Conservation (phyloP, 805 yeast species). For the Candida suzukii region DNA sequence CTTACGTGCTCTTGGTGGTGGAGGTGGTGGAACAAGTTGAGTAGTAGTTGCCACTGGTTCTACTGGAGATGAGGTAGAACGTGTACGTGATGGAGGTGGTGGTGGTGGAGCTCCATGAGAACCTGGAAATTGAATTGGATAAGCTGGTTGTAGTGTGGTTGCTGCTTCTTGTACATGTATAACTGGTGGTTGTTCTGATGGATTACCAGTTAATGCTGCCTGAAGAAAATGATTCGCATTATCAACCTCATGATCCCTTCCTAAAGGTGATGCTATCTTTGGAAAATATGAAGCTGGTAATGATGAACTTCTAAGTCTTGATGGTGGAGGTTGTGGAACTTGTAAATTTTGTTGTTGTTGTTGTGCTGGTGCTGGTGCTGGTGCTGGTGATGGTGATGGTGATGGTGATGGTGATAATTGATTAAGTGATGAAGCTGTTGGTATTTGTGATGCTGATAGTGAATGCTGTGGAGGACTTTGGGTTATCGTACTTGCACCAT, state of each 20-base stretch:
- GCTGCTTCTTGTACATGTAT: not conserved
- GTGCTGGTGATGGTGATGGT: not conserved
- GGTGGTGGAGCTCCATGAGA: conserved; percentile 3
- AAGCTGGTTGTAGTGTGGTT: conserved; percentile 9
- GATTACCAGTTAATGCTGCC: conserved; percentile 1
- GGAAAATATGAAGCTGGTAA: conserved; percentile 16
- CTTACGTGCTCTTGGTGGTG: conserved; percentile 16
- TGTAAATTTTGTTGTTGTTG: not conserved
- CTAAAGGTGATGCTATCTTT: conserved; percentile 16
- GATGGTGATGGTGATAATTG: conserved; percentile 1
- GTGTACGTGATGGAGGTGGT: conserved; percentile 9
- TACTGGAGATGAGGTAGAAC: conserved; percentile 5
- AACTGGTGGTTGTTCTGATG: conserved; percentile 12
- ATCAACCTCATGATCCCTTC: conserved; percentile 7
- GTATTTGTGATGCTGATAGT: too few species aligned
- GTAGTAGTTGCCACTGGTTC: conserved; percentile 1
- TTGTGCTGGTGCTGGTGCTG: conserved; percentile 3
- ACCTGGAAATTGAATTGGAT: conserved; percentile 8
- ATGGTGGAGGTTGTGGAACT: conserved; percentile 11
- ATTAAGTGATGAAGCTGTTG: too few species aligned
- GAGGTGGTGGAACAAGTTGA: conserved; percentile 28
- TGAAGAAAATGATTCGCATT: conserved; percentile 2
- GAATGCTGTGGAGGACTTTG: too few species aligned
- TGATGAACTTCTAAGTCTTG: conserved; percentile 12
- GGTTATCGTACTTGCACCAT: not conserved